A percentile compares a stretch with the other conserved stretches of the same genome.
phyloP scores from a whole-genome alignment of 257 asterid species.

The Paulownia fortunei region DNA sequence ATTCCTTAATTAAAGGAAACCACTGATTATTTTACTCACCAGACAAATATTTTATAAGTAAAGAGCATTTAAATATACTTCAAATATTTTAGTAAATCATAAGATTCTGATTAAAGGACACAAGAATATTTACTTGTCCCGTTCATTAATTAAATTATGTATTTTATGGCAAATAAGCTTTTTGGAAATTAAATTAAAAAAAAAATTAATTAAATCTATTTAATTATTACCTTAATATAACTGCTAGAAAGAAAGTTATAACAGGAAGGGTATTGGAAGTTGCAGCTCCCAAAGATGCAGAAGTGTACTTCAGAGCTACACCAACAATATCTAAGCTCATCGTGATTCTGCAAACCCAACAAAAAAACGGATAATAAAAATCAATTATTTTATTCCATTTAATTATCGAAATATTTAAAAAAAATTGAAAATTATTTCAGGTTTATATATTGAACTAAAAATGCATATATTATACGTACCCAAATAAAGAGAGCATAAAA shows the following conservation, averaged over 20 bases:
- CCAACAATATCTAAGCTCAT: conserved; percentile 64
- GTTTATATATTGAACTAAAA: not conserved
- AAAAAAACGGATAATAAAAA: not conserved
- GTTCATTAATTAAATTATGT: not conserved
- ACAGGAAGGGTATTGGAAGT: conserved; percentile 76
- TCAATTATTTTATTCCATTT: not conserved
- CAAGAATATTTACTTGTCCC: conserved; percentile 30
- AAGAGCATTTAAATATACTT: not conserved
- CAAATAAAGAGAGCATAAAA: conserved; percentile 65
- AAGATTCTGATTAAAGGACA: conserved; percentile 21
- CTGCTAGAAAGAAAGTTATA: conserved; percentile 75
- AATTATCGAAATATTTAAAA: not conserved
- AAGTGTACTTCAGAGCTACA: conserved; percentile 63
- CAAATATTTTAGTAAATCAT: conserved; percentile 12
- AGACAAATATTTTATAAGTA: not conserved
- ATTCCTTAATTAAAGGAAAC: conserved; percentile 23
- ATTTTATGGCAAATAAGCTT: not conserved
- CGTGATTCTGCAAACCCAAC: conserved; percentile 54
- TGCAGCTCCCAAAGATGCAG: conserved; percentile 89
- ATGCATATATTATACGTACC: conserved; percentile 43
- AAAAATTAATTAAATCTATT: not conserved
- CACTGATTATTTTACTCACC: not conserved
- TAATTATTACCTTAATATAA: conserved; percentile 56
- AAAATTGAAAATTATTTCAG: not conserved
- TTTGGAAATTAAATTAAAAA: not conserved